phyloP scores from a whole-genome alignment of 1,139 yeast genomes.

The Kodamaea anthophila region DNA sequence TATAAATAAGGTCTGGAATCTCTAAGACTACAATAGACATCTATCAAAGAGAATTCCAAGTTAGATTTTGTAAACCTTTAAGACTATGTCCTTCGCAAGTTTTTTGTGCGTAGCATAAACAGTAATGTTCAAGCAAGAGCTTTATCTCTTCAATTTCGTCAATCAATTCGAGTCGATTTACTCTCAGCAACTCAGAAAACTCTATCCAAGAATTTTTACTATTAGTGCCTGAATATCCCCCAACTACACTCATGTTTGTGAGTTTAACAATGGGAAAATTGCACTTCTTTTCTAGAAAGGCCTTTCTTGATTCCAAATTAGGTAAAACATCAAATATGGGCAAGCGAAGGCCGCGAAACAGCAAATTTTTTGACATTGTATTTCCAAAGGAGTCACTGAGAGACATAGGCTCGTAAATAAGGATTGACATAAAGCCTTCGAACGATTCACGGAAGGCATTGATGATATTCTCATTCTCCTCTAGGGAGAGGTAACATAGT shows the following conservation, averaged over 20 bases:
- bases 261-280: constrained; percentile 23
- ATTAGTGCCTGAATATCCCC: constrained; percentile 27
- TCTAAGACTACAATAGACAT: too few relatives aligned
- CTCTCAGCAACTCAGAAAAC: constrained; percentile 41
- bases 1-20: too few relatives aligned
- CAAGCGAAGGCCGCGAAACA: constrained; percentile 65
- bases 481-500: constrained; percentile 68
- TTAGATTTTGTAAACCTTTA: too few relatives aligned
- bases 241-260: constrained; percentile 55
- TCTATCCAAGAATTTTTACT: constrained; percentile 37
- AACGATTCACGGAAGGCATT: constrained; percentile 27
- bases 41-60: too few relatives aligned
- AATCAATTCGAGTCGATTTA: constrained; percentile 63
- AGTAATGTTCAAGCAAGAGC: constrained; percentile 72
- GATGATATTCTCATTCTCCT: constrained; percentile 49
- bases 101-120: constrained; percentile 33
- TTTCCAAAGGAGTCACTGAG: constrained; percentile 68
- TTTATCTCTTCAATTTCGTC: constrained; percentile 88
- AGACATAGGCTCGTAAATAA: constrained; percentile 84
- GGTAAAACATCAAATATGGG: constrained; percentile 43
- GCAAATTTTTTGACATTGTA: constrained; percentile 74
- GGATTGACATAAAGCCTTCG: constrained; percentile 28
- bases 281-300: constrained; percentile 24
- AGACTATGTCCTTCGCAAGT: too few relatives aligned
- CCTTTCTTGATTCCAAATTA: constrained; percentile 34